Base-by-base conservation (phyloP, 78 protist species). In the Monocercomonoides exilis region DNA sequence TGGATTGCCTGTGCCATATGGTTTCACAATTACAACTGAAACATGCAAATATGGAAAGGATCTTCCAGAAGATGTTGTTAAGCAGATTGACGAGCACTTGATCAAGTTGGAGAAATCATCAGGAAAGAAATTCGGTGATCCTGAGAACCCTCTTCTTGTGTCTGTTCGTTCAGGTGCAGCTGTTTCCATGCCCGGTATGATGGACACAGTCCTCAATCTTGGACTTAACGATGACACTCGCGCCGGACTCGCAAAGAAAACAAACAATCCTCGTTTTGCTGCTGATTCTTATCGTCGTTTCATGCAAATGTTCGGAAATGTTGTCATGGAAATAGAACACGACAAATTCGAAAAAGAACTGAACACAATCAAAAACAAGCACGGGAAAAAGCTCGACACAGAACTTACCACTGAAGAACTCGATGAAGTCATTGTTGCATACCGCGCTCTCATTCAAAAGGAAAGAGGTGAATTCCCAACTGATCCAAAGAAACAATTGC, bases 191-290 rank as follows among this genome's bases (percentile, higher is more conserved):
- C 91, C 91, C 87, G 88, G 91, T 45, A 93, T 93, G 95, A 91
- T 93, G 94, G 96, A 94, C 89, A 94, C 96, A 0, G 93, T 94
- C 42, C 92, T 94, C 77, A 94, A 94, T 89, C 87, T 94, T 35
- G 94, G 94, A 1, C 85, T 92, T 46, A 94, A 92, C 84, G 93
- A 87, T 42, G 45, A 0, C 6, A 45, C 87, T 29, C 87, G 87
- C 32, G 89, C 41, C n/a, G 81, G 46, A 34, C 33, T 91, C 70
- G 91, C 84, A 11, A 11, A 64, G 77, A 33, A 77, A 63, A 41
- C 92, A 11, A 32, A 21, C 44, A 91, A 91, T 81, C 90, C 79
- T 42, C 89, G 90, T 43, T 92, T 91, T 84, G 94, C 90, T 0
- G 91, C 64, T 43, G 96, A 94, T 91, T 80, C 91, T 3, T 92